These are phyloP conservation scores for Stramenopiles sp. DNA, from an alignment of 352 stramenopile genomes.

Conservation along the genomic window DNA sequence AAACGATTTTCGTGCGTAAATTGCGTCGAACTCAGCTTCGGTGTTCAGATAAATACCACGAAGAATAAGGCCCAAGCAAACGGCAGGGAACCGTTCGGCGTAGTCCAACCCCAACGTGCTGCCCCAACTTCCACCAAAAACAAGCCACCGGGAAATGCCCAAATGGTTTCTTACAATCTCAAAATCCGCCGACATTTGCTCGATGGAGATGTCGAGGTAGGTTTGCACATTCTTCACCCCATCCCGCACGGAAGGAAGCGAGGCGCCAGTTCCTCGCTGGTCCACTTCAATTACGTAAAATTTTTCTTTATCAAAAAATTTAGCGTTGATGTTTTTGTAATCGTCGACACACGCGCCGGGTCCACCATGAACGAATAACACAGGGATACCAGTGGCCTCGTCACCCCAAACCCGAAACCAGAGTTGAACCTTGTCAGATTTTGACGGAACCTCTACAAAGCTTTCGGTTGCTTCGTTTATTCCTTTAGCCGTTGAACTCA, in stretches of 20 bases:
- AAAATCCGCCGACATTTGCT: slow-evolving; percentile 70
- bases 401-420: not conserved
- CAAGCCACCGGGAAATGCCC: slow-evolving; percentile 65
- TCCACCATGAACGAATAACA: slow-evolving; percentile 79
- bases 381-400: slow-evolving; percentile 25
- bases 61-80: slow-evolving; percentile 59
- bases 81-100: slow-evolving; percentile 52
- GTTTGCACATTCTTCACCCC: not conserved
- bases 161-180: slow-evolving; percentile 62
- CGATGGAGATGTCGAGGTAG: not conserved
- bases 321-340: not conserved
- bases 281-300: slow-evolving; percentile 79
- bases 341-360: slow-evolving; percentile 34
- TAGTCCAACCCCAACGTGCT: slow-evolving; percentile 60
- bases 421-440: not conserved
- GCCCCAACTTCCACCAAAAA: slow-evolving; percentile 82
- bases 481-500: too few relatives aligned
- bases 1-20: not conserved
- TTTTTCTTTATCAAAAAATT: slow-evolving; percentile 38
- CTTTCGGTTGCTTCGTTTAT: too few relatives aligned
- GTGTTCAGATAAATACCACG: slow-evolving; percentile 60
- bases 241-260: not conserved
- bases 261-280: slow-evolving; percentile 35
- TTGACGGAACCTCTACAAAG: too few relatives aligned
- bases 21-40: not conserved